Conservation (phyloP, 1,139 yeast species). For the Scheffersomyces titani region DNA sequence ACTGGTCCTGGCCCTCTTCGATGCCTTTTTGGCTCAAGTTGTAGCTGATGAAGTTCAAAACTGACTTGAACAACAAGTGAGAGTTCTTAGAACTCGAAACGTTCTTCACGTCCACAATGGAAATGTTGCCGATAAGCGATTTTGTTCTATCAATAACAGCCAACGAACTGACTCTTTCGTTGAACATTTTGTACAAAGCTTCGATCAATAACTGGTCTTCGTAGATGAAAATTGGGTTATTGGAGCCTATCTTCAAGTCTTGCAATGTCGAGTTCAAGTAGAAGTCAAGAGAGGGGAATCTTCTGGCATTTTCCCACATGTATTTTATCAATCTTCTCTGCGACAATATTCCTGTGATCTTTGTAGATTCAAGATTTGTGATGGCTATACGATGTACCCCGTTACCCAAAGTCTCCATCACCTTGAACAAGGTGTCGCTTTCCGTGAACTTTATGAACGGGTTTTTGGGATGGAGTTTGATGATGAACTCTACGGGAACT, state of each 20-base stretch:
- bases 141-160: slow-evolving; percentile 88
- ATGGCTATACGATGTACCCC: slow-evolving; percentile 95
- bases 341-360: slow-evolving; percentile 76
- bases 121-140: slow-evolving; percentile 83
- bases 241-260: slow-evolving; percentile 70
- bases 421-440: slow-evolving; percentile 65
- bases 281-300: slow-evolving; percentile 78
- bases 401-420: slow-evolving; percentile 81
- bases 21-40: slow-evolving; percentile 86
- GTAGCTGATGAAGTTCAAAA: slow-evolving; percentile 84
- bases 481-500: slow-evolving; percentile 80
- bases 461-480: slow-evolving; percentile 79
- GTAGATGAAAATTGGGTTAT: slow-evolving; percentile 70
- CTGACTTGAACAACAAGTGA: slow-evolving; percentile 75
- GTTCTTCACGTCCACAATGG: slow-evolving; percentile 89
- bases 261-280: slow-evolving; percentile 65
- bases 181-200: slow-evolving; percentile 83
- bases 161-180: slow-evolving; percentile 79
- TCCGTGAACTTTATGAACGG: slow-evolving; percentile 79
- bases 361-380: slow-evolving; percentile 46
- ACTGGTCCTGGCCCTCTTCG: slow-evolving; percentile 93
- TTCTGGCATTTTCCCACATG: slow-evolving; percentile 89
- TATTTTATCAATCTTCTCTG: slow-evolving; percentile 83
- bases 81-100: slow-evolving; percentile 86
- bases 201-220: slow-evolving; percentile 88